phyloP scores from a whole-genome alignment of 768 basidiomycete species.

The Naganishia vishniacii region DNA sequence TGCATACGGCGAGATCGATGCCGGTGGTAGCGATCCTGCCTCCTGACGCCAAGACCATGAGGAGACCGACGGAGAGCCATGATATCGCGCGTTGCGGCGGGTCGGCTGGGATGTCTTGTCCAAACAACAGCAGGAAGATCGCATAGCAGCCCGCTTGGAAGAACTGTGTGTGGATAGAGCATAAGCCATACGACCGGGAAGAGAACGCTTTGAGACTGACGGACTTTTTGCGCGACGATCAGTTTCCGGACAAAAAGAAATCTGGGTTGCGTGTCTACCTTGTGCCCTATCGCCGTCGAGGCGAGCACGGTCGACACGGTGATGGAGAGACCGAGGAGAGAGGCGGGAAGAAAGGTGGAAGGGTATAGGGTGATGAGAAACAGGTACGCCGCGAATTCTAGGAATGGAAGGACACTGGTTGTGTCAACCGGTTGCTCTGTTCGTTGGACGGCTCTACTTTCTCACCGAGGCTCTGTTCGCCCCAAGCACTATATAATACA shows the following conservation, averaged over 20 bases:
- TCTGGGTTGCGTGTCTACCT: slow-evolving; percentile 36
- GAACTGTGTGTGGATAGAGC: slow-evolving; percentile 3
- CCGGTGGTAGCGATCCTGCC: slow-evolving; percentile 38
- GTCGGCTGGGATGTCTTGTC: slow-evolving; percentile 1
- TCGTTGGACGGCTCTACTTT: no score
- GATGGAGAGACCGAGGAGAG: slow-evolving; percentile 39
- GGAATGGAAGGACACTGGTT: no score
- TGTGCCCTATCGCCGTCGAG: slow-evolving; percentile 40
- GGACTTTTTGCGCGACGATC: slow-evolving; percentile 42
- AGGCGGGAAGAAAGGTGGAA: slow-evolving; percentile 43
- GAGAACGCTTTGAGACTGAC: not conserved
- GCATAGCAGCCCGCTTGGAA: slow-evolving; percentile 23
- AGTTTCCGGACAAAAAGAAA: slow-evolving; percentile 34
- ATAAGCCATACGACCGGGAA: not conserved
- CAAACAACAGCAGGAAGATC: slow-evolving; percentile 21
- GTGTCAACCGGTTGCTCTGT: no score
- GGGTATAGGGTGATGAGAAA: slow-evolving; percentile 45
- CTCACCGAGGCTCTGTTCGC: slow-evolving; percentile 25
- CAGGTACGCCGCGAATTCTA: slow-evolving; percentile 29
- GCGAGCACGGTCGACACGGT: slow-evolving; percentile 35
- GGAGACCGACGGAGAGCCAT: slow-evolving; percentile 30
- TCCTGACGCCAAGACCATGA: slow-evolving; percentile 32
- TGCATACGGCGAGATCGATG: slow-evolving; percentile 40
- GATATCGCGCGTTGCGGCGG: not conserved
- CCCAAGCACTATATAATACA: slow-evolving; percentile 26